Base-by-base conservation (phyloP, 2,329 filamentous ascomycete genomes). In the Cordyceps militaris region DNA sequence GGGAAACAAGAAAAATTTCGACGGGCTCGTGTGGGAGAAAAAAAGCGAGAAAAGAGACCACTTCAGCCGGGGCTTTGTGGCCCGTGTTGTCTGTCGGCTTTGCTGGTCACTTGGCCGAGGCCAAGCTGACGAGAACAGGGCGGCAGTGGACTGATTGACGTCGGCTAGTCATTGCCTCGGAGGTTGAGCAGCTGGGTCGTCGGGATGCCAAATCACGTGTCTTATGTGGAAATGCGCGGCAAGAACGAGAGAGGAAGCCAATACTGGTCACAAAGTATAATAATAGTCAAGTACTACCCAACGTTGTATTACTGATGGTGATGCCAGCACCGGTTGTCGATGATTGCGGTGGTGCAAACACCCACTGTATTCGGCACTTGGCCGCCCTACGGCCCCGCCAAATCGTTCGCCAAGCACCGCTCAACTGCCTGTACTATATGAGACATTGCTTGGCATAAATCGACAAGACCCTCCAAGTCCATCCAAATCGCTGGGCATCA, bases 341-440 rank as follows among this genome's bases (percentile, higher is more conserved):
- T n/a, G n/a, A n/a, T n/a, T n/a, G n/a, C n/a, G n/a, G n/a, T n/a
- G n/a, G n/a, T n/a, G n/a, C n/a, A 44, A 14, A 16, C 23, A 26
- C 42, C 42, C 42, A 26, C 10, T 48, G 46, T 14, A 48, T 32
- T 48, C 24, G 24, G 16, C 46, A 50, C 47, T 24, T 21, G 16
- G 28, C 26, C 13, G 47, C 47, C 47, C 7, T 50, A 24, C 24
- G n/a, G 47, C 47, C 47, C 47, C 47, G 47, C 49, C 49, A 23
- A 52, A 52, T 52, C 49, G 49, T 48, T 42, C 26, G 49, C 36
- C 49, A 52, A 52, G 49, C 24, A 52, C 49, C 43, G 14, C 32
- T 24, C 30, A 11, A 9, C 21, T 24, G 40, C 14, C 21, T 8
- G 40, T 16, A 13, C 21, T 4, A 40, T 8, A 43, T 23, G 21